Conservation (phyloP, 495 filamentous ascomycete species). For the Aspergillus sclerotioniger region DNA sequence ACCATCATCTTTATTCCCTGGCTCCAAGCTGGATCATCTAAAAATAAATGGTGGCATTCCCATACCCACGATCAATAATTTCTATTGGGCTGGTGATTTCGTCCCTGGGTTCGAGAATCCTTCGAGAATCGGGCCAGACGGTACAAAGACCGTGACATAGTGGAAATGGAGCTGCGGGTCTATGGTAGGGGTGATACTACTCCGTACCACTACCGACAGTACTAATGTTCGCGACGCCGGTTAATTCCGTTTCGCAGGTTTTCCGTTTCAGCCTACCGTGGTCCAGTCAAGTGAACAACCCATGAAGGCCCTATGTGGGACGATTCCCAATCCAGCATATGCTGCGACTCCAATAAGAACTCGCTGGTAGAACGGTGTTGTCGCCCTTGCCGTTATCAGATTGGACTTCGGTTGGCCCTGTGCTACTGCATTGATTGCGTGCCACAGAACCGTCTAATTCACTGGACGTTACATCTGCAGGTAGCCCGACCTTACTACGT, state of each 20-base stretch:
- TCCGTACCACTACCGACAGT: too few species aligned
- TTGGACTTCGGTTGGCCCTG: not conserved
- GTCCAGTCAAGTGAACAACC: not conserved
- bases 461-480: not conserved
- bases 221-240: not conserved
- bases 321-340: not conserved
- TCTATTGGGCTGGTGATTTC: not conserved
- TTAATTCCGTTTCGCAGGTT: slow-evolving; percentile 2
- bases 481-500: not conserved
- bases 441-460: not conserved
- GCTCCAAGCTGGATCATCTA: slow-evolving; percentile 16
- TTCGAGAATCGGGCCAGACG: slow-evolving; percentile 20
- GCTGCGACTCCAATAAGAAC: slow-evolving; percentile 1
- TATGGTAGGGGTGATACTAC: not conserved
- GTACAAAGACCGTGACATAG: slow-evolving; percentile 7
- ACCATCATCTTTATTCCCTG: not conserved
- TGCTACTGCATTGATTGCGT: slow-evolving; percentile 1
- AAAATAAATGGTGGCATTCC: slow-evolving; percentile 16
- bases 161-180: slow-evolving; percentile 5
- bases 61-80: slow-evolving; percentile 9
- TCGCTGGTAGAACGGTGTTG: not conserved
- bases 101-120: slow-evolving; percentile 26
- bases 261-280: slow-evolving; percentile 4
- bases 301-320: slow-evolving; percentile 5
- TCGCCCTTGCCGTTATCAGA: not conserved